Base-by-base conservation (phyloP, 306 rosid species). In the Cicer bijugum region DNA sequence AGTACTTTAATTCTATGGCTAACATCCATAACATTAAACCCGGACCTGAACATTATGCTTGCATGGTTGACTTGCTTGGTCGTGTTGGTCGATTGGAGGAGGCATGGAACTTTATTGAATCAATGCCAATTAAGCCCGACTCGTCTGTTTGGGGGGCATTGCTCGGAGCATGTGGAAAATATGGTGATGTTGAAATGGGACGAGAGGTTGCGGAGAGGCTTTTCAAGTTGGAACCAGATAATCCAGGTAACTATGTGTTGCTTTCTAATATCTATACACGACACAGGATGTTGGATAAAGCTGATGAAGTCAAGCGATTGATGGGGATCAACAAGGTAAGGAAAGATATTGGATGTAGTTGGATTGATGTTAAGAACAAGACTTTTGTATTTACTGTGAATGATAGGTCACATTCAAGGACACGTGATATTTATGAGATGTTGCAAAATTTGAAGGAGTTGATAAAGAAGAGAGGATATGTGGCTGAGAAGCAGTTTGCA, bases 31-130 rank as follows among this genome's bases (percentile, higher is more conserved):
- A 81, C 38, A 64, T 85, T 56, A 63, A 64, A 59, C 88, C 87
- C 0, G 85, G 89, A 19, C 79, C 74, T 60, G 94, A 89, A 79
- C 94, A 89, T 77, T 86, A 77, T 80, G 89, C 94, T 6, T 86
- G 93, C 85, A 86, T 85, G 74, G 93, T 81, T 71, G 89, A 89
- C 81, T 79, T 86, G 83, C 88, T 89, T 82, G 88, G 88, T 66
- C 88, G 88, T 38, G 85, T 82, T 38, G 91, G 91, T 47, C 72
- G 71, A 46, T 81, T 89, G 82, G 61, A 79, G 65, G 84, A 80
- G 76, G 94, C 89, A 33, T 81, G 74, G 83, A 85, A 76, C 10
- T 86, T 86, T 52, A 44, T 86, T 70, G 85, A 83, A 71, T 72
- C 82, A 28, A 89, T 89, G 88, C 82, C 88, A 23, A 80, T 85